Conservation (phyloP, 2,329 filamentous ascomycete species). For the Coniochaeta pulveracea region DNA sequence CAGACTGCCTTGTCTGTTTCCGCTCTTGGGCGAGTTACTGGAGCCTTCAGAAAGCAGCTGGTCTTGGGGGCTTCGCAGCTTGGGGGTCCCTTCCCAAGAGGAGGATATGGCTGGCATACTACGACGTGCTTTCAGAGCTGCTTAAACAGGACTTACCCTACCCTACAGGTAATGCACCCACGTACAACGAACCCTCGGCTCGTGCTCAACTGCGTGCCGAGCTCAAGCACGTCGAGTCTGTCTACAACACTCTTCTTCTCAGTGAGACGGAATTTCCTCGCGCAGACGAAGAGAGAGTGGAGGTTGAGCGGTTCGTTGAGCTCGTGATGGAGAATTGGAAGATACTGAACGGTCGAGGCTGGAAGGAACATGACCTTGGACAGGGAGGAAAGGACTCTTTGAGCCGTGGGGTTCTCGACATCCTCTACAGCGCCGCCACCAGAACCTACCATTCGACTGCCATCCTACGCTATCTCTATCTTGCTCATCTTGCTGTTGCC, state of each 20-base stretch:
- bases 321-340: constrained; percentile 78
- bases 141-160: constrained; percentile 56
- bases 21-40: constrained; percentile 63
- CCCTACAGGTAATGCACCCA: constrained; percentile 32
- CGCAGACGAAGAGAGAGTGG: constrained; percentile 65
- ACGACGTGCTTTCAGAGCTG: constrained; percentile 65
- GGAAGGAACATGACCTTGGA: constrained; percentile 72
- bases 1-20: constrained; percentile 44
- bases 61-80: constrained; percentile 45
- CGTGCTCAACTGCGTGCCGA: constrained; percentile 61
- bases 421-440: constrained; percentile 79
- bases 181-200: constrained; percentile 38
- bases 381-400: constrained; percentile 67
- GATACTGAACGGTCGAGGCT: constrained; percentile 66
- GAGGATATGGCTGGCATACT: constrained; percentile 77
- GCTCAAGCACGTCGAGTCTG: constrained; percentile 64
- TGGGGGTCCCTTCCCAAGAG: constrained; percentile 49
- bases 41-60: constrained; percentile 32
- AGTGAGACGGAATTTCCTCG: constrained; percentile 74
- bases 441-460: constrained; percentile 94
- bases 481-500: constrained; percentile 73
- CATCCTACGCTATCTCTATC: constrained; percentile 77
- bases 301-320: constrained; percentile 74
- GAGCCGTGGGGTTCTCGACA: constrained; percentile 69
- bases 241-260: constrained; percentile 71